phyloP scores from a whole-genome alignment of 305 asterid species.

The Salvia sclarea region DNA sequence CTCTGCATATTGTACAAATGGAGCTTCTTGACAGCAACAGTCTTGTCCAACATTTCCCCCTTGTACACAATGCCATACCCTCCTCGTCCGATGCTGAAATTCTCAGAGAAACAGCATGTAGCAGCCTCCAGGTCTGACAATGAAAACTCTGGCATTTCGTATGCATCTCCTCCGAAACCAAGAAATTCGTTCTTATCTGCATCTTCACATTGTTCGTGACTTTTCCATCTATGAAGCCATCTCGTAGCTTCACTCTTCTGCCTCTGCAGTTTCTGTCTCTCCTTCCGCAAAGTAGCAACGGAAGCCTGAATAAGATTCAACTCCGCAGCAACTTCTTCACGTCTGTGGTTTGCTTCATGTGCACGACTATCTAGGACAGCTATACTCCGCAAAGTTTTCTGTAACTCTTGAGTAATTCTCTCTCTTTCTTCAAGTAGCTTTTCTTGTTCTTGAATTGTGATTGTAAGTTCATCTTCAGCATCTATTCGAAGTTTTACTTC shows the following conservation, averaged over 20 bases:
- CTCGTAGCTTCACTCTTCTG: constrained; percentile 58
- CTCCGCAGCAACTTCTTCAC: constrained; percentile 59
- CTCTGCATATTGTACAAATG: constrained; percentile 51
- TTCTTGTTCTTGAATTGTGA: constrained; percentile 50
- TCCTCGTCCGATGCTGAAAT: constrained; percentile 71
- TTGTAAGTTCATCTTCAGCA: constrained; percentile 53
- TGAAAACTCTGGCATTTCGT: constrained; percentile 55
- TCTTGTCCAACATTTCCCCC: constrained; percentile 65
- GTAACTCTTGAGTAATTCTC: constrained; percentile 45
- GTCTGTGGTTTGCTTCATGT: constrained; percentile 56
- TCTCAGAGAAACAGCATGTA: constrained; percentile 76
- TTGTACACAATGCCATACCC: constrained; percentile 70
- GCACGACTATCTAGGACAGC: constrained; percentile 61
- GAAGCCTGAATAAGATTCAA: constrained; percentile 60
- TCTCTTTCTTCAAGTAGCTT: constrained; percentile 50
- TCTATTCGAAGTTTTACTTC: constrained; percentile 55
- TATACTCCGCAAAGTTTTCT: constrained; percentile 53
- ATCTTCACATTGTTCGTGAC: constrained; percentile 33
- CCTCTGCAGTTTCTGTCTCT: constrained; percentile 57
- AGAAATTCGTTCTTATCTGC: constrained; percentile 19
- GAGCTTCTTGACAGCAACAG: constrained; percentile 74
- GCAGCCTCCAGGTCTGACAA: constrained; percentile 65
- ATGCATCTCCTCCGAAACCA: constrained; percentile 33
- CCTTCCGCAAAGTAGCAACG: constrained; percentile 47
- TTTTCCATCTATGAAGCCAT: constrained; percentile 69